A percentile compares a stretch with the other conserved stretches of the same genome.
Conservation (phyloP, 352 stramenopile genomes). For the Phytophthora idaei region DNA sequence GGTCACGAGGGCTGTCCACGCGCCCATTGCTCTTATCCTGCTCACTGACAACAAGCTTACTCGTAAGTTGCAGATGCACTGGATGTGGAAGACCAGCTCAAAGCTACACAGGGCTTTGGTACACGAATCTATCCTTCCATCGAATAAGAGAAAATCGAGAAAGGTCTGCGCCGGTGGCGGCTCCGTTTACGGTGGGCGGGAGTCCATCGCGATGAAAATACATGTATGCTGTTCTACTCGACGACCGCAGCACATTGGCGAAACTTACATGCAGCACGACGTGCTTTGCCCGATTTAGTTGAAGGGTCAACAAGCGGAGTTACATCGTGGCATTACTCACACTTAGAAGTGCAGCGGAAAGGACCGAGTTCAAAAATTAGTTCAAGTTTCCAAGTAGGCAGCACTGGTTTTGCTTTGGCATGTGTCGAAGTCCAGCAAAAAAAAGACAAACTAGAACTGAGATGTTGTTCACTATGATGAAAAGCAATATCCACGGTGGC, state of each 20-base stretch:
- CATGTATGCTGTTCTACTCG: not conserved
- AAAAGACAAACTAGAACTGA: constrained; percentile 20
- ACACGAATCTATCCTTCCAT: not conserved
- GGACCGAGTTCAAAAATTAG: not conserved
- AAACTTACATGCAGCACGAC: constrained; percentile 19
- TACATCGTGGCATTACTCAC: constrained; percentile 17
- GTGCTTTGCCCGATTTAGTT: constrained; percentile 8
- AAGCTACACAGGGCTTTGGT: constrained; percentile 5
- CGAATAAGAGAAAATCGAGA: constrained; percentile 8
- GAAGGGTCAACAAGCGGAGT: constrained; percentile 18
- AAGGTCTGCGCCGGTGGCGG: constrained; percentile 1
- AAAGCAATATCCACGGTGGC: constrained; percentile 1
- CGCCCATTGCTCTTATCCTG: constrained; percentile 25
- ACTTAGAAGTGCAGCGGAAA: constrained; percentile 1
- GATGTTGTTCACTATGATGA: constrained; percentile 6
- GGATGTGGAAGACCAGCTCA: constrained; percentile 15
- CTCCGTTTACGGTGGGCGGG: not conserved
- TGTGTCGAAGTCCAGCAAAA: constrained; percentile 12
- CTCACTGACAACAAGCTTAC: constrained; percentile 13
- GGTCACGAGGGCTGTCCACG: constrained; percentile 21
- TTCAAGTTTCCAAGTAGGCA: not conserved
- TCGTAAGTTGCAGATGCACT: constrained; percentile 12
- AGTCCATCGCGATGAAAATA: constrained; percentile 16
- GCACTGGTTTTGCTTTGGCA: not conserved
- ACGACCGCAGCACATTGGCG: constrained; percentile 8